These are phyloP conservation scores for Rhizophagus clarus DNA, from an alignment of 192 early-diverging fungal species.

Conservation along the genomic window DNA sequence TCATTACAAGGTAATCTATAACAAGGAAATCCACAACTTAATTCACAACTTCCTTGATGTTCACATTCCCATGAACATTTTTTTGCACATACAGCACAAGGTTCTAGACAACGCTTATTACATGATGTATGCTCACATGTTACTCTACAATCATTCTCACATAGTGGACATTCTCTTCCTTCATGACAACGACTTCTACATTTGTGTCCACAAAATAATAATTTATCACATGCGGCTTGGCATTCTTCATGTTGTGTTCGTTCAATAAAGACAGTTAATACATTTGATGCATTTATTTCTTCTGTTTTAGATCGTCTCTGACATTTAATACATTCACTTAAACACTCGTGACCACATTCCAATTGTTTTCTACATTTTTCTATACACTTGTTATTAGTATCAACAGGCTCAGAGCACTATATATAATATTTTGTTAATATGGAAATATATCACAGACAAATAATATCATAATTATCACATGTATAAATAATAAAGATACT, in stretches of 20 bases:
- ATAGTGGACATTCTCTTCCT: conserved; percentile 37
- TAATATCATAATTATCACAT: too few species aligned
- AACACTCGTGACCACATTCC: conserved; percentile 47
- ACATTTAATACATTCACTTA: conserved; percentile 44
- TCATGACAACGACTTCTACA: conserved; percentile 28
- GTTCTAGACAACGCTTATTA: conserved; percentile 35
- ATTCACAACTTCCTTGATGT: conserved; percentile 50
- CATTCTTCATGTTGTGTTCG: conserved; percentile 34
- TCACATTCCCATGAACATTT: conserved; percentile 54
- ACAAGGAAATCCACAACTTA: conserved; percentile 61
- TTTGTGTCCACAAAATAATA: conserved; percentile 40
- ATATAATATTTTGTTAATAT: too few species aligned
- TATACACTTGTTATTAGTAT: conserved; percentile 24
- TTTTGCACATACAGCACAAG: conserved; percentile 51
- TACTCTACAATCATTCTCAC: conserved; percentile 39
- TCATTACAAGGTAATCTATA: conserved; percentile 57
- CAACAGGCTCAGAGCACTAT: conserved; percentile 31
- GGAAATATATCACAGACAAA: too few species aligned
- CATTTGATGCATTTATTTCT: neutral
- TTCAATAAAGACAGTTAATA: neutral
- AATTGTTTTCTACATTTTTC: conserved; percentile 34
- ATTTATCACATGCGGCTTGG: neutral
- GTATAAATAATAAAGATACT: neutral
- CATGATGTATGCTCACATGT: conserved; percentile 48
- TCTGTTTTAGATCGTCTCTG: neutral